Conservation (phyloP, 345 rosid species). For the Schrenkiella parvula region DNA sequence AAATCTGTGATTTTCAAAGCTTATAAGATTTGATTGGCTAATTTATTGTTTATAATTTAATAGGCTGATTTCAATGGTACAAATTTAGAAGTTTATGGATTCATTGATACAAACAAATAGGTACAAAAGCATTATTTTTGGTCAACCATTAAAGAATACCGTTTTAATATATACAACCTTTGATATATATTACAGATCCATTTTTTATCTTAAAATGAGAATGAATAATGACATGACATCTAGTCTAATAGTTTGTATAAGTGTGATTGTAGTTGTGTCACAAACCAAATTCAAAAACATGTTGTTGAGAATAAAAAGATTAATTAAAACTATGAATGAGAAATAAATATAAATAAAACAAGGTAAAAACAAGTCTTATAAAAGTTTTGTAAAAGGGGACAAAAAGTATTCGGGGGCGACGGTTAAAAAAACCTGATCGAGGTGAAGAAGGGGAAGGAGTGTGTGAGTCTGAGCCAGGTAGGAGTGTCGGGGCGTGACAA, state of each 20-base stretch:
- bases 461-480: not conserved
- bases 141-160: not conserved
- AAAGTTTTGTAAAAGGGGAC: not conserved
- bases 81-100: not conserved
- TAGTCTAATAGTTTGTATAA: no score
- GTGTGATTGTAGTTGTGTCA: no score
- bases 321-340: not conserved
- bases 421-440: not conserved
- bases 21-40: not conserved
- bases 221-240: not conserved
- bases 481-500: not conserved
- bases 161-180: not conserved
- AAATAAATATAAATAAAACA: no score
- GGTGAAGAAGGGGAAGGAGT: not conserved
- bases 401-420: not conserved
- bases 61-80: not conserved
- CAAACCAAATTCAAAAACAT: not conserved
- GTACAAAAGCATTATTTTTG: not conserved
- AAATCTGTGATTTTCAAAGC: not conserved
- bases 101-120: not conserved
- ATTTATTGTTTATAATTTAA: not conserved
- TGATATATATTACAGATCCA: not conserved
- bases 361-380: no score
- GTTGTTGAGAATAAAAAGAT: not conserved
- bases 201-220: not conserved